Evolutionary conservation across 1,139 yeast genomes (phyloP), one percentile per base, ranked within the genome.

Genomic region (Sugiyamaella novakii): DNA sequence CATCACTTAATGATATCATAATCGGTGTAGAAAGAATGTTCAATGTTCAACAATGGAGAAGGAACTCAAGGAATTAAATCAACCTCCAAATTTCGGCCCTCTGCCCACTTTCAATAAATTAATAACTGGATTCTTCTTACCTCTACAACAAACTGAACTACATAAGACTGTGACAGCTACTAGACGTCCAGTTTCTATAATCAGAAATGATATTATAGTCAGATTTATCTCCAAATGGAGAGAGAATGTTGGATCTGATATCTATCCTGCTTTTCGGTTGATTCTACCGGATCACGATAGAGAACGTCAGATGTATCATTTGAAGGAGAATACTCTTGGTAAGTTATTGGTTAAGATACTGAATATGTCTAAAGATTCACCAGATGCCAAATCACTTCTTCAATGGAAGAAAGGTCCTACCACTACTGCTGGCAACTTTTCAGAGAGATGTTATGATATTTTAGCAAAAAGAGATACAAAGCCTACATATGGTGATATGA

Each of bases 191-290:
- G 53, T 68, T 2, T 52, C 51, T 11, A 59, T 58, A 8, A 46
- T 58, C 8, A 75, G 70, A 57, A 65, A 52, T 49, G 66, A 57
- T 54, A 68, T 63, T 46, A 74, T 69, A 51, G 67, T 56, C 2
- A 56, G 65, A 12, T 91, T 87, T 63, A 72, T 86, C 41, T 65
- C 70, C 2, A 69, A 76, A 19, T 89, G 89, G 83, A 72, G 83
- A 49, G 68, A 70, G 11, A 78, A 79, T 27, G 84, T 87, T 2
- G 96, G 96, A 0, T 65, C 73, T 27, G 82, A 89, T 63, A 74
- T 88, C 3, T 83, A 76, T 58, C 92, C 94, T 0, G 81, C 83
- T 0, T 72, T 86, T 11, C 69, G 82, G 31, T 69, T 89, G 38
- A 71, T 81, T 2, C 67, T 84, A 18, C 92, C 95, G 0, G 78